Evolutionary conservation across 106 monocot species (phyloP), one percentile per base, ranked within the genome.

Genomic region (Dendrobium officinale): DNA sequence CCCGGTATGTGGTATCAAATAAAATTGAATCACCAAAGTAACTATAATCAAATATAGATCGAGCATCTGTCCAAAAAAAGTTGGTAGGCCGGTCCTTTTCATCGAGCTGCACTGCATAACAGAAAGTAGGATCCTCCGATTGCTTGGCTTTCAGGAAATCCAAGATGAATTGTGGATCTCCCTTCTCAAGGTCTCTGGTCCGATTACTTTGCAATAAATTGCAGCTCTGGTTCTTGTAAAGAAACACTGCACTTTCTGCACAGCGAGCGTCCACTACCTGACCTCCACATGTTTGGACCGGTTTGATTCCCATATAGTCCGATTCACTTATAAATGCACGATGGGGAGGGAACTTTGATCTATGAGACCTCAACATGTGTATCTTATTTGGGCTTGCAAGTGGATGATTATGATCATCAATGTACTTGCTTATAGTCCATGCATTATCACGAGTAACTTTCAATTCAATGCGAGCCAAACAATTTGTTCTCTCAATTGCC

Each of bases 31-130:
- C 95, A 78, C 95, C 85, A 67, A 92, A 95, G 58, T 83, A 85
- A 27, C 79, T 15, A 73, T 90, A 95, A 56, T 90, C 87, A 49
- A 83, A 58, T 67, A 88, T 86, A 43, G 88, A 90, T 31, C 79
- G 81, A 15, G 82, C 83, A 83, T 95, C 95, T 3, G 87, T 81
- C 92, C 92, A 92, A 67, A 95, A 95, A 68, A 87, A 85, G 61
- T 90, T 95, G 27, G 92, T 90, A 48, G 86, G 45, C 13, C 84
- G 45, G 20, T 87, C 87, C 55, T 78, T 84, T 42, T 90, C 90
- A 84, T 92, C 88, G 66, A 92, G 77, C 83, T 92, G 91, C 15
- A 89, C 68, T 7, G 91, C 87, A 82, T 92, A 92, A 59, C 85
- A 92, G 55, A 92, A 92, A 48, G 86, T 87, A 20, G 91, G 89